Evolutionary conservation across 345 rosid species (phyloP).

Genomic region (Salix koriyanagi): DNA sequence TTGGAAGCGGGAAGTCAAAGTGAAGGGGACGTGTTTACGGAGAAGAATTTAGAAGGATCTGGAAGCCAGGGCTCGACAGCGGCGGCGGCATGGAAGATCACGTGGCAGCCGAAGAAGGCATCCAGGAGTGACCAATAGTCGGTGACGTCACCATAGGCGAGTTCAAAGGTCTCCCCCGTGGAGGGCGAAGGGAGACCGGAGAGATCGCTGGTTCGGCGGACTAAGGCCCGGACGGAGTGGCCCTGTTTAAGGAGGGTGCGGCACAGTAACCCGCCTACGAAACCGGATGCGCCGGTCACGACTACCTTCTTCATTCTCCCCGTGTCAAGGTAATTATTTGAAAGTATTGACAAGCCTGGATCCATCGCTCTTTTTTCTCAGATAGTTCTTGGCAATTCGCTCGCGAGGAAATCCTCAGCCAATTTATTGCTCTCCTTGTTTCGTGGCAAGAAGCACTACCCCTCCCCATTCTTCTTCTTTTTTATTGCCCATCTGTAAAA

Average conservation of each 20-base stretch:
- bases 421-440: too few species aligned
- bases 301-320: constrained; percentile 40
- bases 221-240: constrained; percentile 67
- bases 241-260: constrained; percentile 56
- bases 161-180: constrained; percentile 37
- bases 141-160: constrained; percentile 67
- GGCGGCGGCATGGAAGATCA: constrained; percentile 84
- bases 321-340: too few species aligned
- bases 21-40: constrained; percentile 34
- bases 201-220: constrained; percentile 48
- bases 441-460: too few species aligned
- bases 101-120: constrained; percentile 61
- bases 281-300: constrained; percentile 83
- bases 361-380: too few species aligned
- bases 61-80: constrained; percentile 90
- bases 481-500: too few species aligned
- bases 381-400: too few species aligned
- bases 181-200: constrained; percentile 42
- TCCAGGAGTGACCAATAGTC: constrained; percentile 49
- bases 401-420: too few species aligned
- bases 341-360: too few species aligned
- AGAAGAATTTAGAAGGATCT: constrained; percentile 57
- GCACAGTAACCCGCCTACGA: constrained; percentile 73
- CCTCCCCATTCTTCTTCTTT: too few species aligned
- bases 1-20: too few species aligned